Percentiles rank a stretch among this genome's conserved stretches.
Evolutionary conservation across 2,329 filamentous ascomycete species (phyloP).

Genomic region (Aspergillus fischeri): DNA sequence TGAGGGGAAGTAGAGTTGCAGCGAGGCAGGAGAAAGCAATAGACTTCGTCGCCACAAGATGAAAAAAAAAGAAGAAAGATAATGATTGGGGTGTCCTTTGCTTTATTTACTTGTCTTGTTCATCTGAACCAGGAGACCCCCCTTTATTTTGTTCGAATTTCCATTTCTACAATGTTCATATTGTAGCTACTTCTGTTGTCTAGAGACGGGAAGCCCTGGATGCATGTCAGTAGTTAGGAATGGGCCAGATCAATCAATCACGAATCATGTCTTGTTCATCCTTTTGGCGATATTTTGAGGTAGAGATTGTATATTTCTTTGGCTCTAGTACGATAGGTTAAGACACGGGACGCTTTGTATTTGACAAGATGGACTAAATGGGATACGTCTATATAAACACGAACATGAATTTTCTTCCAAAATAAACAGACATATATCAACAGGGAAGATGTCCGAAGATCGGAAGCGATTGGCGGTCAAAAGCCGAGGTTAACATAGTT

Average conservation of each 20-base stretch:
- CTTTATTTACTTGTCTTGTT: slow-evolving; percentile 4
- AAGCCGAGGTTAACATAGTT: not conserved
- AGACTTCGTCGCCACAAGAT: not conserved
- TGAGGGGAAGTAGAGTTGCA: not conserved
- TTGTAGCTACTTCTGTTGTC: slow-evolving; percentile 14
- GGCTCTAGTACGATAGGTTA: not conserved
- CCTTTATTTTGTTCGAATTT: slow-evolving; percentile 12
- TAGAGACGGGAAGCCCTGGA: slow-evolving; percentile 11
- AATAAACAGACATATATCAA: not conserved
- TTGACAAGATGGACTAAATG: not conserved
- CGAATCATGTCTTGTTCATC: slow-evolving; percentile 16
- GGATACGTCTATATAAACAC: not conserved
- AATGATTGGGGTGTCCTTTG: slow-evolving; percentile 5
- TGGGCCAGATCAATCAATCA: slow-evolving; percentile 16
- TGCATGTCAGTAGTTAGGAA: slow-evolving; percentile 8
- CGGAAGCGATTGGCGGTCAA: slow-evolving; percentile 3
- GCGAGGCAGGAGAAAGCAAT: not conserved
- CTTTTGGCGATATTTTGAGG: not conserved
- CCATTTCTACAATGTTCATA: not conserved
- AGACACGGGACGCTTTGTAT: not conserved
- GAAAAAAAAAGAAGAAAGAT: not conserved
- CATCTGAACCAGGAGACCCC: not conserved
- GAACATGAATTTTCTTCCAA: not conserved
- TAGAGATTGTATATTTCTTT: not conserved
- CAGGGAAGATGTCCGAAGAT: not conserved